Conservation (phyloP, 352 stramenopile species). For the Globisporangium lucens region DNA sequence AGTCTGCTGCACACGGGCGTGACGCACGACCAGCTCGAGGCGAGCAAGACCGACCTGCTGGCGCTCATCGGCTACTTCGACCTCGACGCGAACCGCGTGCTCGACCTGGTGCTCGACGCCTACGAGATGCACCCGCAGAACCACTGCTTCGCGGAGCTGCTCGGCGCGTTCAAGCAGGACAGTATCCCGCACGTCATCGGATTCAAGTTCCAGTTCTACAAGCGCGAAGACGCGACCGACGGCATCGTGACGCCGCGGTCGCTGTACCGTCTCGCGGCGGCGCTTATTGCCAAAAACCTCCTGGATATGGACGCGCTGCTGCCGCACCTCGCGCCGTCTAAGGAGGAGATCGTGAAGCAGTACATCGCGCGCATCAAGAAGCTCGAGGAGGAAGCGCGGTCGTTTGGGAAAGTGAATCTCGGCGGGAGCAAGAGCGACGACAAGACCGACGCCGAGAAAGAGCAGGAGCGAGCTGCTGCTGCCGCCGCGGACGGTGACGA, state of each 20-base stretch:
- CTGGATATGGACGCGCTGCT: slow-evolving; percentile 76
- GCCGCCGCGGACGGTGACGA: slow-evolving; percentile 28
- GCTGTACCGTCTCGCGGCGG: slow-evolving; percentile 86
- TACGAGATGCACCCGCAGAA: slow-evolving; percentile 89
- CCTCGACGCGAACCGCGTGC: slow-evolving; percentile 94
- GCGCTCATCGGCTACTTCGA: slow-evolving; percentile 91
- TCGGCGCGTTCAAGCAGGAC: slow-evolving; percentile 71
- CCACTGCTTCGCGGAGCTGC: slow-evolving; percentile 64
- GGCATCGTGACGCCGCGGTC: slow-evolving; percentile 49
- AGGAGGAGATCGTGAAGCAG: slow-evolving; percentile 51
- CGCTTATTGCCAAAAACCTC: slow-evolving; percentile 79
- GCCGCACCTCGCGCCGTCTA: slow-evolving; percentile 71
- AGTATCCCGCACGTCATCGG: slow-evolving; percentile 88
- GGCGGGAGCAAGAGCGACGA: slow-evolving; percentile 37
- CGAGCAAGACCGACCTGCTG: slow-evolving; percentile 70
- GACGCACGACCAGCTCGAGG: slow-evolving; percentile 53
- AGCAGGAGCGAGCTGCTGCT: slow-evolving; percentile 18
- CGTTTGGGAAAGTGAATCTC: slow-evolving; percentile 77
- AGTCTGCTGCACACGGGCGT: slow-evolving; percentile 74
- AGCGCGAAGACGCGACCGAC: slow-evolving; percentile 34
- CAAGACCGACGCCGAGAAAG: slow-evolving; percentile 21
- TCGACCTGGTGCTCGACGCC: slow-evolving; percentile 92
- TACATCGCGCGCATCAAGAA: slow-evolving; percentile 38
- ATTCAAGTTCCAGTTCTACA: slow-evolving; percentile 94
- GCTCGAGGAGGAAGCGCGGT: slow-evolving; percentile 53